Evolutionary conservation across 495 filamentous ascomycete species (phyloP).

Genomic region (Hapsidospora chrysogenum): DNA sequence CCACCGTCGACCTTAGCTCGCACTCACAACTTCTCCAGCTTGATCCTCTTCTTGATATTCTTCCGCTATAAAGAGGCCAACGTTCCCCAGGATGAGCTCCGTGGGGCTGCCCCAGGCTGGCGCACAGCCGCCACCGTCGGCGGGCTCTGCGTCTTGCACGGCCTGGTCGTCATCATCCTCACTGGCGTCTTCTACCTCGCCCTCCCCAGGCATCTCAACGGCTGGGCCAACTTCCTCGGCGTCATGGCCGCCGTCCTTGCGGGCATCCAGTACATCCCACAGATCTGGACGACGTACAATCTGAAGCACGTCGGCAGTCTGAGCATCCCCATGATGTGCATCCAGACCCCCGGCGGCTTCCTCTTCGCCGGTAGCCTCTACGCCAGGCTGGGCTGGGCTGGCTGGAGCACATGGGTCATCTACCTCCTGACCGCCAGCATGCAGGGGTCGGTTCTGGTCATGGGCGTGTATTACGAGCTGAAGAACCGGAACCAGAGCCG

Average conservation of each 20-base stretch:
- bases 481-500: slow-evolving; percentile 3
- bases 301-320: slow-evolving; percentile 73
- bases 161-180: slow-evolving; percentile 46
- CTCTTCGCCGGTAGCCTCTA: slow-evolving; percentile 78
- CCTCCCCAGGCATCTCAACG: slow-evolving; percentile 38
- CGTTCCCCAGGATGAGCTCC: slow-evolving; percentile 25
- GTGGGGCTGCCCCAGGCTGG: slow-evolving; percentile 39
- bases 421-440: slow-evolving; percentile 70
- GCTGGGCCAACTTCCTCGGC: slow-evolving; percentile 75
- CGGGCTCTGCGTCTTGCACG: slow-evolving; percentile 51
- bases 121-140: slow-evolving; percentile 61
- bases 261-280: slow-evolving; percentile 80
- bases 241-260: slow-evolving; percentile 63
- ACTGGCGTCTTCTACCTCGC: slow-evolving; percentile 43
- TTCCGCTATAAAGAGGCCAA: slow-evolving; percentile 49
- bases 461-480: slow-evolving; percentile 67
- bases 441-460: slow-evolving; percentile 64
- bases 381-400: slow-evolving; percentile 57
- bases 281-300: slow-evolving; percentile 79
- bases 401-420: slow-evolving; percentile 93
- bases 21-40: slow-evolving; percentile 23
- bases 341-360: slow-evolving; percentile 84
- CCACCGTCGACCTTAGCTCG: not conserved
- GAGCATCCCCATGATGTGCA: slow-evolving; percentile 96
- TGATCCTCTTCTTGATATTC: slow-evolving; percentile 75